These are phyloP conservation scores for Beauveria medogensis DNA, from an alignment of 2,329 filamentous ascomycete species.

Conservation along the genomic window DNA sequence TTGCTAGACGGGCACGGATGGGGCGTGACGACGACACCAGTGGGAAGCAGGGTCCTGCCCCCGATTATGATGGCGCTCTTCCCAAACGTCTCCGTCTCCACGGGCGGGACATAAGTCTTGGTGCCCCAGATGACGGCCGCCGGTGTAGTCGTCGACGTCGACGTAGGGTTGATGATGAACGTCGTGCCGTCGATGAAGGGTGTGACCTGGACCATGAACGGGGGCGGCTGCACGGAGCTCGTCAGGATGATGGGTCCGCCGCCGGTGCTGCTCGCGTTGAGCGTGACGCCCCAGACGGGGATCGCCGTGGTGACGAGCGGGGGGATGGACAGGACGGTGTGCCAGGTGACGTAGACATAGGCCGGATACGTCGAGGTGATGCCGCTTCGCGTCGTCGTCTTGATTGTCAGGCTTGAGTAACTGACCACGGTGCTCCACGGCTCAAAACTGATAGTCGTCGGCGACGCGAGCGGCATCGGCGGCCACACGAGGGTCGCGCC, in stretches of 20 bases:
- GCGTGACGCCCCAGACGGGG: conserved; percentile 1
- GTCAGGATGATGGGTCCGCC: background rate
- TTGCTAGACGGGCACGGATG: conserved; percentile 2
- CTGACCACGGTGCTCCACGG: conserved; percentile 1
- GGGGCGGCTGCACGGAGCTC: conserved; percentile 8
- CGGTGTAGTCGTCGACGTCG: background rate
- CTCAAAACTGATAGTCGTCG: conserved; percentile 2
- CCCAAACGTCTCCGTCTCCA: background rate
- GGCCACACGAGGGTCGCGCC: conserved; percentile 26
- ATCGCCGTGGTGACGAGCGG: conserved; percentile 2
- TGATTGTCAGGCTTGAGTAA: background rate
- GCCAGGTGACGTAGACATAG: background rate
- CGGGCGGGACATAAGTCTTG: background rate
- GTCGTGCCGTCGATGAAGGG: conserved; percentile 6
- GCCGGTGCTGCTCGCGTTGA: background rate
- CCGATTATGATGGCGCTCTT: conserved; percentile 6
- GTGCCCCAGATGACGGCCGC: conserved; percentile 1
- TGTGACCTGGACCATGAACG: background rate
- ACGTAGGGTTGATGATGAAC: background rate
- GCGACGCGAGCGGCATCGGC: background rate
- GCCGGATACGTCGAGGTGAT: background rate
- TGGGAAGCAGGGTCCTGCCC: background rate
- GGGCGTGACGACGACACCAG: background rate
- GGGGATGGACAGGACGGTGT: conserved; percentile 3
- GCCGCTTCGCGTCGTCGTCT: background rate